Evolutionary conservation across 495 filamentous ascomycete genomes (phyloP).

Genomic region (Bryoglossum gracile): DNA sequence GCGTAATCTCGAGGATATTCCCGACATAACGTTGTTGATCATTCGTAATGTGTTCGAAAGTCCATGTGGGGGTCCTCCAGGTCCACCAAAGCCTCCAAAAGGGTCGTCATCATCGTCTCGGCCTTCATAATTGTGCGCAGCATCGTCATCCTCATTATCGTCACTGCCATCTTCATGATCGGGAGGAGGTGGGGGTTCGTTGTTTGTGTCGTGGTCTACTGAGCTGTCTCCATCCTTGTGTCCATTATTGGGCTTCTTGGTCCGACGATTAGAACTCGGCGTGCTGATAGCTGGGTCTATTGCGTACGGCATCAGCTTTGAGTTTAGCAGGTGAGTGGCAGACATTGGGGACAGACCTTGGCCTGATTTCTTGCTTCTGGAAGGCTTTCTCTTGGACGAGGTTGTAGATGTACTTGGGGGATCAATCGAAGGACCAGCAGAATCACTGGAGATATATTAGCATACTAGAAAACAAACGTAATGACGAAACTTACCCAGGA

Average conservation of each 20-base stretch:
- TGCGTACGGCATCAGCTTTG: slow-evolving; percentile 14
- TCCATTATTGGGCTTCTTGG: slow-evolving; percentile 19
- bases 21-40: slow-evolving; percentile 84
- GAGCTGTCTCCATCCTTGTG: slow-evolving; percentile 20
- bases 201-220: slow-evolving; percentile 24
- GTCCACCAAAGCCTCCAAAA: slow-evolving; percentile 66
- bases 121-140: slow-evolving; percentile 41
- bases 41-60: slow-evolving; percentile 81
- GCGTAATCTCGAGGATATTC: slow-evolving; percentile 69
- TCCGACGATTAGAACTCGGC: slow-evolving; percentile 16
- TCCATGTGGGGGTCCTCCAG: slow-evolving; percentile 51
- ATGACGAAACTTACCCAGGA: slow-evolving; percentile 53
- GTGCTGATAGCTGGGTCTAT: slow-evolving; percentile 16
- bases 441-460: slow-evolving; percentile 23
- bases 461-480: slow-evolving; percentile 13
- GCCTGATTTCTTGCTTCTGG: slow-evolving; percentile 51
- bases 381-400: slow-evolving; percentile 60
- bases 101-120: slow-evolving; percentile 60
- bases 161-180: slow-evolving; percentile 45
- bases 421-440: slow-evolving; percentile 30
- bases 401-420: slow-evolving; percentile 14
- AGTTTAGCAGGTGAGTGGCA: neutral
- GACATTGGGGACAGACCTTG: slow-evolving; percentile 33
- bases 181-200: slow-evolving; percentile 41
- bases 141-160: slow-evolving; percentile 40